Conservation (phyloP, 208 protist species). For the Leishmania mexicana region DNA sequence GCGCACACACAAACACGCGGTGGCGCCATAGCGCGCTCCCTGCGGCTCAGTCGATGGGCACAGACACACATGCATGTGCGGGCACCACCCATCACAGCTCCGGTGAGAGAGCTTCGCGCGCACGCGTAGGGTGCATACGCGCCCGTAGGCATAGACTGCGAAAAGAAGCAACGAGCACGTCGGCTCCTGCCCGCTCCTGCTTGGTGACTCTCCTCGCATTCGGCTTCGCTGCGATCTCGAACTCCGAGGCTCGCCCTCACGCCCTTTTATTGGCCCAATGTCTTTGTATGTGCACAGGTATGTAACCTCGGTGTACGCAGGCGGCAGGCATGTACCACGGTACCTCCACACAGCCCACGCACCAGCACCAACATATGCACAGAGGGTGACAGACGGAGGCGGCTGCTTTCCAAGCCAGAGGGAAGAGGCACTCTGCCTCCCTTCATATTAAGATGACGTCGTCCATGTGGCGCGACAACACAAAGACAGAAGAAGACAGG, state of each 20-base stretch:
- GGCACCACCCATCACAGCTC: background rate
- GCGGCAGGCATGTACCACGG: background rate
- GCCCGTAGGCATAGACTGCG: background rate
- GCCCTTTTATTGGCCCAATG: background rate
- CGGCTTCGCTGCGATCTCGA: background rate
- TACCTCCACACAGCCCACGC: background rate
- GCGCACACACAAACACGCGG: background rate
- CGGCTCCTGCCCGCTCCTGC: background rate
- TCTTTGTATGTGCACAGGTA: background rate
- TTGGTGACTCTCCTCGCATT: background rate
- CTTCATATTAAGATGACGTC: background rate
- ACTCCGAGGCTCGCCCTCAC: background rate
- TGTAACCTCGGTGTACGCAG: background rate
- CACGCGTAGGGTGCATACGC: background rate
- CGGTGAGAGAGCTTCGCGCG: background rate
- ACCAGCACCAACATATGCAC: background rate
- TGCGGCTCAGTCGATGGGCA: background rate
- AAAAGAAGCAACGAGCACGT: background rate
- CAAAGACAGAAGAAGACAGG: conserved; percentile 1
- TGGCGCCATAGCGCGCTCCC: background rate
- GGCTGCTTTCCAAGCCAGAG: background rate
- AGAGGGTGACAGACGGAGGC: background rate
- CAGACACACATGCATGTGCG: background rate
- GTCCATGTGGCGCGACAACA: background rate
- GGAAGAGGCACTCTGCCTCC: background rate